phyloP scores from a whole-genome alignment of 2,329 filamentous ascomycete species.

The Paracoccidioides brasiliensis region DNA sequence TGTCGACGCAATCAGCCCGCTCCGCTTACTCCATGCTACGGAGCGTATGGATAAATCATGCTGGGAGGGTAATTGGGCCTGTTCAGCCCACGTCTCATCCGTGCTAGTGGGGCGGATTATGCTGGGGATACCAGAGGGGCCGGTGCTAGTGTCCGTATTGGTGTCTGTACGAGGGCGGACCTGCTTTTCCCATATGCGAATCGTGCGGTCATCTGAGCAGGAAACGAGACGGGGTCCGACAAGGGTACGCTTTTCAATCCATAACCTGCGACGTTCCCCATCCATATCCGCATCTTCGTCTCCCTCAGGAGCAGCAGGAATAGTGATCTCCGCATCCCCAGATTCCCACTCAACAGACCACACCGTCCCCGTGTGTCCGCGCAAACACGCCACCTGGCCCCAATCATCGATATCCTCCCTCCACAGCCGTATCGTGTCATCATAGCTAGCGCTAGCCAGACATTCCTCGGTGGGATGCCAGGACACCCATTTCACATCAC shows the following conservation, averaged over 20 bases:
- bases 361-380: slow-evolving; percentile 73
- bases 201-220: slow-evolving; percentile 71
- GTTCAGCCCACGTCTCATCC: slow-evolving; percentile 74
- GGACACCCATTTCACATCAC: slow-evolving; percentile 84
- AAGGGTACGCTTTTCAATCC: slow-evolving; percentile 19
- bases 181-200: slow-evolving; percentile 64
- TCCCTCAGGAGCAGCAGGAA: slow-evolving; percentile 13
- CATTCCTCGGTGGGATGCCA: slow-evolving; percentile 78
- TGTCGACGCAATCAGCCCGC: slow-evolving; percentile 70
- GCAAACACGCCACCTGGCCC: slow-evolving; percentile 72
- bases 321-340: slow-evolving; percentile 3
- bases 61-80: slow-evolving; percentile 56
- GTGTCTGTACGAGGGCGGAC: slow-evolving; percentile 32
- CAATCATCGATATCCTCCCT: slow-evolving; percentile 87
- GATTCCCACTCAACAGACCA: slow-evolving; percentile 67
- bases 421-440: slow-evolving; percentile 81
- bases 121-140: slow-evolving; percentile 53
- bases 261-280: slow-evolving; percentile 13
- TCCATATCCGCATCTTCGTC: slow-evolving; percentile 21
- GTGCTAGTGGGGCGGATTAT: slow-evolving; percentile 63
- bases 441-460: slow-evolving; percentile 83
- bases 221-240: slow-evolving; percentile 53
- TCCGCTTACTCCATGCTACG: slow-evolving; percentile 65
- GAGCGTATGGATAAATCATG: slow-evolving; percentile 79
- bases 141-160: slow-evolving; percentile 22